Conservation (phyloP, 495 filamentous ascomycete genomes). For the Jackrogersella multiformis region DNA sequence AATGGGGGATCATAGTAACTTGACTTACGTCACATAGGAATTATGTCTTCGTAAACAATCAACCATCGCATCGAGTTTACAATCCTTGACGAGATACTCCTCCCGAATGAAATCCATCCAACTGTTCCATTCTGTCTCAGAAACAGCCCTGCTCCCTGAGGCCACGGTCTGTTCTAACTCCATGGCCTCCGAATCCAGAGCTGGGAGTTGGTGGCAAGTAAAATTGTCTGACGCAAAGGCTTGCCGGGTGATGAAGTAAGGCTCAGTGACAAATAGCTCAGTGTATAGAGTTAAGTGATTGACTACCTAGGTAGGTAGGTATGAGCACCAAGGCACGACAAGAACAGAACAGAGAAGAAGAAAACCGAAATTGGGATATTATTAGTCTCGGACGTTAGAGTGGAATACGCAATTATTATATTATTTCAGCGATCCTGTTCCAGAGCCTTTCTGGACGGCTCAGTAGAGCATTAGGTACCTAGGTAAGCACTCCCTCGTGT, state of each 20-base stretch:
- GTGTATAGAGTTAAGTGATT: background rate
- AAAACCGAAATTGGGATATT: too few relatives aligned
- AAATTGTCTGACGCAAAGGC: background rate
- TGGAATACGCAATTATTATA: too few relatives aligned
- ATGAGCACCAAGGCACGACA: too few relatives aligned
- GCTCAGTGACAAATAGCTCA: background rate
- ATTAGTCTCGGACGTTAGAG: too few relatives aligned
- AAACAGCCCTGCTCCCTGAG: background rate
- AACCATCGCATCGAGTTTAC: background rate
- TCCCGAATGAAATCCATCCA: slow-evolving; percentile 8
- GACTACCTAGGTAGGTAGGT: too few relatives aligned
- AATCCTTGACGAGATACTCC: slow-evolving; percentile 7
- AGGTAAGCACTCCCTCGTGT: too few relatives aligned
- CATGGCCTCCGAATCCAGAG: background rate
- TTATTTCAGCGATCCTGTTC: too few relatives aligned
- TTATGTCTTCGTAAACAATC: background rate
- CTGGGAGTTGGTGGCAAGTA: too few relatives aligned
- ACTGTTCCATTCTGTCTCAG: slow-evolving; percentile 1
- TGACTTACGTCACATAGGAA: slow-evolving; percentile 7
- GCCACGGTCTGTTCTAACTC: background rate
- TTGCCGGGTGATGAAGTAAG: background rate
- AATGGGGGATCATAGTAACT: background rate
- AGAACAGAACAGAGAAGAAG: too few relatives aligned
- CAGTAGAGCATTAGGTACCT: too few relatives aligned
- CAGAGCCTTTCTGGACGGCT: too few relatives aligned